These are phyloP conservation scores for Rhizopus delemar DNA, from an alignment of 371 early-diverging fungal species.

Conservation along the genomic window DNA sequence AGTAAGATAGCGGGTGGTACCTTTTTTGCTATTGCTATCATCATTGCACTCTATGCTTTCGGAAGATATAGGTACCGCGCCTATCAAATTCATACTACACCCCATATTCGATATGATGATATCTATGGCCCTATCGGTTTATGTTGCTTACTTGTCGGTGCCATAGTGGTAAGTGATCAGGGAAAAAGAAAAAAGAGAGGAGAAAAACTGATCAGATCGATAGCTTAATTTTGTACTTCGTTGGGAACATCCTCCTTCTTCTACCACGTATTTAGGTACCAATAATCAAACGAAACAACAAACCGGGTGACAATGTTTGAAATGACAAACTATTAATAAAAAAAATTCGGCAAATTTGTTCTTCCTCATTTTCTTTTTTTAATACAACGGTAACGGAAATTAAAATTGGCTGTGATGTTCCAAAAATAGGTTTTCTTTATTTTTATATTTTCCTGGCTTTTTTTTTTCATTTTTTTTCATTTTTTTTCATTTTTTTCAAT, in stretches of 20 bases:
- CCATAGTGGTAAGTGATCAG: conserved; percentile 19
- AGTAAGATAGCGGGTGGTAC: conserved; percentile 35
- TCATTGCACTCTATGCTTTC: conserved; percentile 37
- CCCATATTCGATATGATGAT: conserved; percentile 38
- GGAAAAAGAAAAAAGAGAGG: not conserved
- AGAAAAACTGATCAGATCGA: not conserved
- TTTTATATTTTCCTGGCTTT: too few relatives aligned
- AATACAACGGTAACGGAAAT: too few relatives aligned
- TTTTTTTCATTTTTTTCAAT: conserved; percentile 7
- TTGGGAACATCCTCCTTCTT: conserved; percentile 13
- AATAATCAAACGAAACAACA: conserved; percentile 16
- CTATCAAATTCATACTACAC: conserved; percentile 35
- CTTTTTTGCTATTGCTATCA: conserved; percentile 34
- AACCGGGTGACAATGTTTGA: not conserved
- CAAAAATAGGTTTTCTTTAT: too few relatives aligned
- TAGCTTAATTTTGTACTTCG: conserved; percentile 29
- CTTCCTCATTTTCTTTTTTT: too few relatives aligned
- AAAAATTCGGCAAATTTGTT: too few relatives aligned
- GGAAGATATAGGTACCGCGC: conserved; percentile 37
- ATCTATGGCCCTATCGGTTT: conserved; percentile 41
- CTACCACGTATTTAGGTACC: conserved; percentile 19
- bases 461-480: too few relatives aligned
- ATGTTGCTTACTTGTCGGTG: conserved; percentile 31
- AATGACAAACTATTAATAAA: too few relatives aligned
- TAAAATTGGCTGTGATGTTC: too few relatives aligned